Evolutionary conservation across 176 grass and related monocot species (phyloP), one percentile per base, ranked within the genome.

Genomic region (Triticum monococcum): DNA sequence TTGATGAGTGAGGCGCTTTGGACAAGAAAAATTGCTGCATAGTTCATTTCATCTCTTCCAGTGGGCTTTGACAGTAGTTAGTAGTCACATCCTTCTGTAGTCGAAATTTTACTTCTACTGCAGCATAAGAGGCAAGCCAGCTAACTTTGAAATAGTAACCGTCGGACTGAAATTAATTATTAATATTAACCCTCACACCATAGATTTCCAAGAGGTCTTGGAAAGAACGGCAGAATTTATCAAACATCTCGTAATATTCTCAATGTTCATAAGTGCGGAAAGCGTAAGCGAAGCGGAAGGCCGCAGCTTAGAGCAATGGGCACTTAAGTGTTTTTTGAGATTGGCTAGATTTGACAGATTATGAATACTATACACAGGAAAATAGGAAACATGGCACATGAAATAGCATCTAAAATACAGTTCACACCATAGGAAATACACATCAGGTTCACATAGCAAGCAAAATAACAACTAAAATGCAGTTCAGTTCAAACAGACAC

Each of bases 1-100:
- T 12, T 72, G 66, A 9, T 24, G 17, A 81, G 61, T 45, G 57
- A 56, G 30, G 24, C 8, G 38, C 38, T 68, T 59, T 33, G 38
- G 35, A 23, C 25, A 38, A 81, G 68, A 54, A 22, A n/a, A n/a
- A 72, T 52, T 28, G 22, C n/a, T 40, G 23, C 56, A 25, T 71
- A 59, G 73, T 41, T 73, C 79, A 57, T 50, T 63, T 88, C 50
- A 69, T 70, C 76, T 69, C 26, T 20, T 18, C 22, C 38, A 36
- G 61, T 75, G 22, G 35, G 43, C 30, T 90, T 86, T 59, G 30
- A 32, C 30, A 10, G 4, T 22, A 22, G 18, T 7, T 57, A 57
- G 18, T 13, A 20, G 36, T 54, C 18, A 40, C 18, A 18, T 24
- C 14, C 14, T 31, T 75, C 40, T 9, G 40, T 75, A 50, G 12